phyloP scores from a whole-genome alignment of 2,329 filamentous ascomycete species.

The Penicillium sp. region DNA sequence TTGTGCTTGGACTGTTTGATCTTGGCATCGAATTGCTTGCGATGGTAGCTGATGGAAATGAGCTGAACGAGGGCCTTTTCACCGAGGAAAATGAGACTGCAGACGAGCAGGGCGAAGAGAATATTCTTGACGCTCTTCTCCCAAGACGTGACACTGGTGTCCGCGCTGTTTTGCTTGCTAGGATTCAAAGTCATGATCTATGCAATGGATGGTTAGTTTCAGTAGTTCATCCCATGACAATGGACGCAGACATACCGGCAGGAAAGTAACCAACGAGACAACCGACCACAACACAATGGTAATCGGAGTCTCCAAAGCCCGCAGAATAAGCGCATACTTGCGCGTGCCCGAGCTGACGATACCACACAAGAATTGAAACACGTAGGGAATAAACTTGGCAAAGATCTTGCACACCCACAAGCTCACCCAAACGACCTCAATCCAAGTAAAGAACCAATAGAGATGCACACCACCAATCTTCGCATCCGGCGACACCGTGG shows the following conservation, averaged over 20 bases:
- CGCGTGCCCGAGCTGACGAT: constrained; percentile 69
- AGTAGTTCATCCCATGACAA: not conserved
- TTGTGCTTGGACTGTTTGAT: constrained; percentile 93
- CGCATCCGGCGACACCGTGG: constrained; percentile 55
- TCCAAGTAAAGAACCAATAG: constrained; percentile 69
- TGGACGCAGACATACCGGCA: constrained; percentile 51
- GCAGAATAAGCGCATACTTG: constrained; percentile 67
- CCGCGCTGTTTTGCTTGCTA: constrained; percentile 31
- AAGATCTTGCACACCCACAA: constrained; percentile 68
- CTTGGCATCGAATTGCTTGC: constrained; percentile 68
- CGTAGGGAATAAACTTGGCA: constrained; percentile 62
- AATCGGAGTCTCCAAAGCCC: constrained; percentile 64
- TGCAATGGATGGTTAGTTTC: not conserved
- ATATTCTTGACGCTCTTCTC: constrained; percentile 62
- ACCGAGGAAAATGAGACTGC: constrained; percentile 61
- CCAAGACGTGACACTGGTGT: constrained; percentile 54
- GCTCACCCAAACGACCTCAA: constrained; percentile 68
- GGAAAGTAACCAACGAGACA: constrained; percentile 65
- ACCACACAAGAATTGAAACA: constrained; percentile 67
- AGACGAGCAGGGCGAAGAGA: constrained; percentile 63
- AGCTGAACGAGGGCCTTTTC: constrained; percentile 68
- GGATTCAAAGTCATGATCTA: constrained; percentile 12
- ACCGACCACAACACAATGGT: constrained; percentile 67
- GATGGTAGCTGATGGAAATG: constrained; percentile 72
- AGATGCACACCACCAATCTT: constrained; percentile 63